Evolutionary conservation across 1,139 yeast species (phyloP), one percentile per base, ranked within the genome.

Genomic region (Geotrichum citri-aurantii): DNA sequence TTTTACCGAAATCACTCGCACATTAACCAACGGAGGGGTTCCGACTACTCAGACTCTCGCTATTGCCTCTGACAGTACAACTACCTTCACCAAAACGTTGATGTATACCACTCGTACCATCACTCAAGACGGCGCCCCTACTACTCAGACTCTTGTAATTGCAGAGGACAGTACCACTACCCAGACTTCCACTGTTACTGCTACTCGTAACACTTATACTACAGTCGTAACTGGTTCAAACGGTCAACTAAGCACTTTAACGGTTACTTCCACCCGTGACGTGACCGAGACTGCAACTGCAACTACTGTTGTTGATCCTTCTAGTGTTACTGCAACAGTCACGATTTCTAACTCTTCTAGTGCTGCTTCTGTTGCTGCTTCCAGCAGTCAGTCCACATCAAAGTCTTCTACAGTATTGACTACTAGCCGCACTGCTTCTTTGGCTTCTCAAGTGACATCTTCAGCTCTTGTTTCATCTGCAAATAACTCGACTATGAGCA

Each of bases 301-400:
- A 10, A 26, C 55, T 21, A 44, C 55, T 8, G n/a, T 14, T n/a
- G 19, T 47, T 23, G 24, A 47, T 12, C 44, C 52, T 23, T 14
- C 37, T 23, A 31, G 42, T 42, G 56, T 37, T 14, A 27, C 50
- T 21, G 23, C 48, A 5, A 19, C 31, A 8, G 27, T 23, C 37
- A 37, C 48, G 47, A 17, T 42, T 44, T 33, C 55, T 10, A 37
- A 26, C 10, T 17, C 54, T 44, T 14, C 17, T 42, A 37, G 44
- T 26, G 49, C 48, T 51, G 31, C 50, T 24, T 4, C 47, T 61
- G 62, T 66, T 46, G 83, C 78, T 61, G 86, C 86, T 69, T 67
- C 80, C 55, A 72, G 85, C 46, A 75, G 73, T 60, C 17, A 17
- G 24, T 52, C 50, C 8, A 46, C n/a, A n/a, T n/a, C n/a, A n/a